phyloP scores from a whole-genome alignment of 2,329 filamentous ascomycete genomes.

The Parastagonospora nodorum region DNA sequence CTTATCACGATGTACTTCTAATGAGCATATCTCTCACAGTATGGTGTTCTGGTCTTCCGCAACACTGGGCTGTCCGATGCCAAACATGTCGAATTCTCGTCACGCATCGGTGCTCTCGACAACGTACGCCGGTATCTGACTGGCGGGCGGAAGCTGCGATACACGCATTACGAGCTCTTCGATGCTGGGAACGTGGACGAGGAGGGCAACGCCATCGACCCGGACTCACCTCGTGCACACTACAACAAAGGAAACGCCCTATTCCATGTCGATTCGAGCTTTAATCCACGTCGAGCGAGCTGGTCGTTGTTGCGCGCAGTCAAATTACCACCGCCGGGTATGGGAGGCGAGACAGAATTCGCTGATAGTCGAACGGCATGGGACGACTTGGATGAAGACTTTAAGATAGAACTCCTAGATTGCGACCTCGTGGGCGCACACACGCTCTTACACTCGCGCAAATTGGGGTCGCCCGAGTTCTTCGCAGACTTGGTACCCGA shows the following conservation, averaged over 20 bases:
- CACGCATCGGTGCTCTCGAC: conserved; percentile 58
- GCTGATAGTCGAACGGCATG: conserved; percentile 31
- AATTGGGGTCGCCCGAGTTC: conserved; percentile 56
- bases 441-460: conserved; percentile 58
- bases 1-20: no score
- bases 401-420: conserved; percentile 31
- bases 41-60: conserved; percentile 60
- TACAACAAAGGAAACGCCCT: conserved; percentile 46
- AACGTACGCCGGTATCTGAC: conserved; percentile 45
- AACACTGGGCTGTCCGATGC: conserved; percentile 57
- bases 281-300: conserved; percentile 34
- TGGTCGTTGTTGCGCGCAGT: conserved; percentile 29
- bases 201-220: conserved; percentile 52
- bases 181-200: conserved; percentile 62
- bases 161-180: conserved; percentile 59
- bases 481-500: conserved; percentile 54
- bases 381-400: conserved; percentile 34
- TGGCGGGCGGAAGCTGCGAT: conserved; percentile 54
- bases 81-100: conserved; percentile 50
- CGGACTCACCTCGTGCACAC: conserved; percentile 49
- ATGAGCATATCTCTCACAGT: conserved; percentile 31
- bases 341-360: conserved; percentile 33
- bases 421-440: conserved; percentile 29
- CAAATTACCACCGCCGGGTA: conserved; percentile 29
- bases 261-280: conserved; percentile 36